Conservation (phyloP, 352 stramenopile genomes). For the Saprolegnia parasitica region DNA sequence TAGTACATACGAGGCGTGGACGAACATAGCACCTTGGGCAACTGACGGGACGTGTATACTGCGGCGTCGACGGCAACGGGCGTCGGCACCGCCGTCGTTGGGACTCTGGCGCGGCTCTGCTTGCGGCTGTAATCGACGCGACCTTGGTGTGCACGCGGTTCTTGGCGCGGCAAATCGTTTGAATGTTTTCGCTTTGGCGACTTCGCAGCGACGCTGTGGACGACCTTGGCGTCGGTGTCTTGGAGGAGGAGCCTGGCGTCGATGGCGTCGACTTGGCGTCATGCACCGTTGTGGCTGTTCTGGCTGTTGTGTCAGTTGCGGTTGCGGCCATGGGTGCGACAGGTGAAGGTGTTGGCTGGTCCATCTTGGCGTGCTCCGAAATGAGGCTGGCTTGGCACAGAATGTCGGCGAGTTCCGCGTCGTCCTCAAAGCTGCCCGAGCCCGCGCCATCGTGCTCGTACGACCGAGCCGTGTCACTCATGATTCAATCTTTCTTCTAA, state of each 20-base stretch:
- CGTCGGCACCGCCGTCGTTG: conserved; percentile 30
- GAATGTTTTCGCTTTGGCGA: background rate
- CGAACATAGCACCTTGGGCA: conserved; percentile 49
- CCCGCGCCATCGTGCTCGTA: background rate
- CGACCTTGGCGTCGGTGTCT: background rate
- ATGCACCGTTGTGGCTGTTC: no score
- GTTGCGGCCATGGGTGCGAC: no score
- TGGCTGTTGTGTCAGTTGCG: no score
- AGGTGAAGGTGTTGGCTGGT: no score
- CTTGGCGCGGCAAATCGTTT: background rate
- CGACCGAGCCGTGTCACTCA: background rate
- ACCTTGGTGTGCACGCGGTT: conserved; percentile 13
- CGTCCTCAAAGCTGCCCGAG: conserved; percentile 1
- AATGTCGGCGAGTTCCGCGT: background rate
- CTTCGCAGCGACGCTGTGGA: background rate
- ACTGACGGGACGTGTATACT: conserved; percentile 61
- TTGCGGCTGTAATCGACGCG: conserved; percentile 40
- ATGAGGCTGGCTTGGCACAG: conserved; percentile 16
- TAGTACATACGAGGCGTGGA: background rate
- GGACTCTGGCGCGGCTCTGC: conserved; percentile 31
- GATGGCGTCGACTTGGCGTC: background rate
- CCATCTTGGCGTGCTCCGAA: conserved; percentile 26
- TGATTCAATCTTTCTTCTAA: background rate
- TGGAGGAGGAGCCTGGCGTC: background rate
- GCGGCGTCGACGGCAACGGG: conserved; percentile 36